Evolutionary conservation across 2,329 filamentous ascomycete species (phyloP).

Genomic region (Sclerotinia spermophila): DNA sequence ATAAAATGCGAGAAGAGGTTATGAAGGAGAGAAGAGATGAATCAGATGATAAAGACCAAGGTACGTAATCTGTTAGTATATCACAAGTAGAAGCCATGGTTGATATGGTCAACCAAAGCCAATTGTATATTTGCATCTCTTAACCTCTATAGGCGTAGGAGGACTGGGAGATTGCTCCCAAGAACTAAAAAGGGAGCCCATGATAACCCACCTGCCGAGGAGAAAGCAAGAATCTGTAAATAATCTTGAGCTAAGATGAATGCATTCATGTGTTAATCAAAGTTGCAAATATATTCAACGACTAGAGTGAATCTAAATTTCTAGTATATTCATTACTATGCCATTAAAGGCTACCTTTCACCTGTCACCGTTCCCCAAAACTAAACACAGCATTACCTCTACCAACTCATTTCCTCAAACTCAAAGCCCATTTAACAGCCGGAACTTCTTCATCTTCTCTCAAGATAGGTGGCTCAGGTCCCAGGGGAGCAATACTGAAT

Average conservation of each 20-base stretch:
- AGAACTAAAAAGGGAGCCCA: neutral
- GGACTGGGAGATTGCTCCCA: neutral
- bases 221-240: neutral
- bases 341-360: neutral
- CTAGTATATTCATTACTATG: neutral
- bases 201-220: neutral
- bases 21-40: neutral
- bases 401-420: conserved; percentile 28
- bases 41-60: neutral
- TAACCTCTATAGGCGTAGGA: neutral
- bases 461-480: conserved; percentile 79
- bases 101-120: neutral
- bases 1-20: neutral
- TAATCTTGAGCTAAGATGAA: neutral
- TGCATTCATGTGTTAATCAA: neutral
- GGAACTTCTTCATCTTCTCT: conserved; percentile 72
- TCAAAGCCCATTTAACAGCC: conserved; percentile 43
- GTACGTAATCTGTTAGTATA: neutral
- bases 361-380: neutral
- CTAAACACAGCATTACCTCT: neutral
- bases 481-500: conserved; percentile 73
- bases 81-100: neutral
- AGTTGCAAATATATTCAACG: neutral
- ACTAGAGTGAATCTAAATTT: neutral
- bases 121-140: neutral